Conservation (phyloP, 2,329 filamentous ascomycete species). For the Aspergillus viridinutans region DNA sequence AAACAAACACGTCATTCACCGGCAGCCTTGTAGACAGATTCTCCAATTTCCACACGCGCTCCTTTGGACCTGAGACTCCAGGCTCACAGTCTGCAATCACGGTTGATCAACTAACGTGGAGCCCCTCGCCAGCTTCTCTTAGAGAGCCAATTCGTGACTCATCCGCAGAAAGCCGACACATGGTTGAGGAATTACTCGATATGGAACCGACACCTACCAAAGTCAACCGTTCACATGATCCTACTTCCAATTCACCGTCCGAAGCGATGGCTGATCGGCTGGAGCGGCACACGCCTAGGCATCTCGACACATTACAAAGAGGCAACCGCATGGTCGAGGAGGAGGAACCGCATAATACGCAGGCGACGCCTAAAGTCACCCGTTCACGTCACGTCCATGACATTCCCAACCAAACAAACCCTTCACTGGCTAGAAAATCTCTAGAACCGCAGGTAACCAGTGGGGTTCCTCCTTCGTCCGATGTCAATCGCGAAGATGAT, state of each 20-base stretch:
- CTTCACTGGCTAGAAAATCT: neutral
- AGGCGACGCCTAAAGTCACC: neutral
- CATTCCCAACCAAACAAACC: neutral
- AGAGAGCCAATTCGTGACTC: neutral
- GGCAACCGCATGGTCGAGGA: neutral
- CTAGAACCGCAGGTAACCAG: neutral
- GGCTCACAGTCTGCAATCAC: conserved; percentile 9
- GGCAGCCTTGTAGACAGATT: conserved; percentile 22
- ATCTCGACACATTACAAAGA: neutral
- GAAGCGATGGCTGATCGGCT: neutral
- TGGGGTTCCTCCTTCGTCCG: neutral
- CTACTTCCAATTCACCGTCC: neutral
- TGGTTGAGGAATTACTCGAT: neutral
- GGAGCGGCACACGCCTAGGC: neutral
- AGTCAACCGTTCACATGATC: neutral
- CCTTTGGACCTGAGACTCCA: conserved; percentile 10
- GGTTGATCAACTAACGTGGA: conserved; percentile 7
- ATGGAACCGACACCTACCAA: neutral
- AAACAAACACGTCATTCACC: conserved; percentile 20
- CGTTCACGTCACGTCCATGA: neutral
- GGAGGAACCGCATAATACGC: neutral
- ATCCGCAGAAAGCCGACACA: neutral
- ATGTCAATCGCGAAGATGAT: neutral
- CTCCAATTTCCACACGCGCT: conserved; percentile 21
- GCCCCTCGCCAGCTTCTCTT: conserved; percentile 5